Evolutionary conservation across 805 yeast species (phyloP), one percentile per base, ranked within the genome.

Genomic region (Lachancea mirantina): DNA sequence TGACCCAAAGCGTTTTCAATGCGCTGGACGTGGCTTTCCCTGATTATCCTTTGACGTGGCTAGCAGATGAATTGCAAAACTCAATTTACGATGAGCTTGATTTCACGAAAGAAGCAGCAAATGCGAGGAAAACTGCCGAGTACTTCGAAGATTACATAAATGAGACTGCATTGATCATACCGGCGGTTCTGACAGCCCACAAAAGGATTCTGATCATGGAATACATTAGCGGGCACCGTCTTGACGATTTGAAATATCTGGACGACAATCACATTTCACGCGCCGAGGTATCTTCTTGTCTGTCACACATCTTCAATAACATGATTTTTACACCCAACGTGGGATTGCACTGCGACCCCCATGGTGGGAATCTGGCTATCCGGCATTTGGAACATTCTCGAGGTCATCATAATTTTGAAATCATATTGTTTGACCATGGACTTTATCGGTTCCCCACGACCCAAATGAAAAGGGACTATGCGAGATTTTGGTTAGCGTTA

Each of bases 271-370:
- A 70, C 23, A 84, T 92, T 29, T 74, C 83, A 14, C 64, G 94
- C 15, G 72, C 79, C 1, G 82, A 83, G 41, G 94, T 92, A 6
- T 78, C 94, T 2, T 62, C 78, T 5, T 89, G 96, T 53, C 65
- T 92, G 23, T 76, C 96, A 0, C 95, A 89, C 47, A 78, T 85
- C 18, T 92, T 92, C 65, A 84, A 89, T 62, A 78, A 76, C 50
- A 92, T 92, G 99, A 85, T 92, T 24, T 92, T 92, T 63, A 80
- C 94, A 2, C 94, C 96, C 1, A 78, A 76, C 17, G 95, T 85
- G 14, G 84, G 89, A 1, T 72, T 92, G 26, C 99, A 92, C 55
- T 92, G 98, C 62, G 99, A 92, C 55, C 98, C 98, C 1, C 99
- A 92, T 55, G 95, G 95, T 8, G 99, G 99, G 0, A 92, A 92